Conservation (phyloP, 192 early-diverging fungal species). For the Dissophora ornata region DNA sequence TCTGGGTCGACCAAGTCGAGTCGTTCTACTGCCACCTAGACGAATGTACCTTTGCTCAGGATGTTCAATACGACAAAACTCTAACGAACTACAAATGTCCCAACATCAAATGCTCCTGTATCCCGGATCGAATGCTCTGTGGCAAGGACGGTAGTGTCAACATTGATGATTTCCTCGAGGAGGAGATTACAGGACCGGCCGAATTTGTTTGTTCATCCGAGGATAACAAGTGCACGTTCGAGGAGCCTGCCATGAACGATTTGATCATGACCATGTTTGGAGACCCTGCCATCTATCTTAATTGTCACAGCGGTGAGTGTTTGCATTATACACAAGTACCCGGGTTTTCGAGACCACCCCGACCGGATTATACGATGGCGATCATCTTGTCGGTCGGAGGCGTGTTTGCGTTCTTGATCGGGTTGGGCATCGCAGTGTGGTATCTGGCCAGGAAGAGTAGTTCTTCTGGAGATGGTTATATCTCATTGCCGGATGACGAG, state of each 20-base stretch:
- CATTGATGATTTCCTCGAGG: slow-evolving; percentile 80
- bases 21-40: slow-evolving; percentile 91
- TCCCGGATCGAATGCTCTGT: slow-evolving; percentile 84
- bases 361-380: slow-evolving; percentile 49
- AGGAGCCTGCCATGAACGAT: slow-evolving; percentile 84
- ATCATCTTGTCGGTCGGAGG: slow-evolving; percentile 55
- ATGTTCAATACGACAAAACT: slow-evolving; percentile 66
- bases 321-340: slow-evolving; percentile 88
- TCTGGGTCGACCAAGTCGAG: slow-evolving; percentile 88
- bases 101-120: slow-evolving; percentile 84
- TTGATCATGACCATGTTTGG: slow-evolving; percentile 84
- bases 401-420: slow-evolving; percentile 54
- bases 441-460: slow-evolving; percentile 39
- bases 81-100: slow-evolving; percentile 73
- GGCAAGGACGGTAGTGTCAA: slow-evolving; percentile 84
- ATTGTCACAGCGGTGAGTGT: slow-evolving; percentile 87
- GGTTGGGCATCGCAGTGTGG: slow-evolving; percentile 39
- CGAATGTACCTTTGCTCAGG: slow-evolving; percentile 74
- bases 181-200: slow-evolving; percentile 83
- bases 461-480: slow-evolving; percentile 22
- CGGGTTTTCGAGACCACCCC: slow-evolving; percentile 65
- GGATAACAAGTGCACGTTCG: slow-evolving; percentile 68
- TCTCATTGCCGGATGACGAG: slow-evolving; percentile 66
- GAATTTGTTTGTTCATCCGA: slow-evolving; percentile 70
- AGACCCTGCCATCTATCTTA: slow-evolving; percentile 82